Evolutionary conservation across 257 asterid genomes (phyloP).

Genomic region (Verbascum thapsus): DNA sequence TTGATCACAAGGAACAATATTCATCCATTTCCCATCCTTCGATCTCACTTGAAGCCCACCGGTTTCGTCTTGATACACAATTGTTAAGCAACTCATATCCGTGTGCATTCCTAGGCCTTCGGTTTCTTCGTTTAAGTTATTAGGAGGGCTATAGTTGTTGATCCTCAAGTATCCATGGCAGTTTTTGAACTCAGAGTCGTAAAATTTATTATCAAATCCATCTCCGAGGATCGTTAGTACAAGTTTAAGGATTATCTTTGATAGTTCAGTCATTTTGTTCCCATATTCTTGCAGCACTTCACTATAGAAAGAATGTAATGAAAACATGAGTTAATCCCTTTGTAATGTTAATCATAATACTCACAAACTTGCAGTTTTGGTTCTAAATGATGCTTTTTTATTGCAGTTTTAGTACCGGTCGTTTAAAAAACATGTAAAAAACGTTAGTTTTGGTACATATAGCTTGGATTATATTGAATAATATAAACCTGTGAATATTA

Average conservation of each 20-base stretch:
- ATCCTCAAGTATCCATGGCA: constrained; percentile 76
- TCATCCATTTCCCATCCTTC: constrained; percentile 61
- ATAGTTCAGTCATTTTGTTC: constrained; percentile 49
- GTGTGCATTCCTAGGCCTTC: constrained; percentile 86
- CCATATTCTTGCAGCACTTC: constrained; percentile 62
- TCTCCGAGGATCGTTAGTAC: constrained; percentile 50
- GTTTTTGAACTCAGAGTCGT: constrained; percentile 47
- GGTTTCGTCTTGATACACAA: constrained; percentile 61
- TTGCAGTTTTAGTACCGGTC: no score
- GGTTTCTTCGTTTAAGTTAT: constrained; percentile 34
- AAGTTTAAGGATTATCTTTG: constrained; percentile 41
- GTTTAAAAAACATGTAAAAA: no score
- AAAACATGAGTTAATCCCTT: not conserved
- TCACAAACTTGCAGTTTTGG: not conserved
- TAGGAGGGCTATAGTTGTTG: constrained; percentile 60
- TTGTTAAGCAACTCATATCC: constrained; percentile 76
- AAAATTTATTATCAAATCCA: constrained; percentile 37
- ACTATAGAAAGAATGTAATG: constrained; percentile 31
- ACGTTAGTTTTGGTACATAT: no score
- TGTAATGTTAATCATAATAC: no score
- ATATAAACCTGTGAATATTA: no score
- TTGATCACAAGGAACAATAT: constrained; percentile 55
- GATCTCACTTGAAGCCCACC: constrained; percentile 76
- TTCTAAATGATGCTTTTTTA: no score
- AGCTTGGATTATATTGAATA: no score